Evolutionary conservation across 345 rosid genomes (phyloP), one percentile per base, ranked within the genome.

Genomic region (Eucalyptus marginata): DNA sequence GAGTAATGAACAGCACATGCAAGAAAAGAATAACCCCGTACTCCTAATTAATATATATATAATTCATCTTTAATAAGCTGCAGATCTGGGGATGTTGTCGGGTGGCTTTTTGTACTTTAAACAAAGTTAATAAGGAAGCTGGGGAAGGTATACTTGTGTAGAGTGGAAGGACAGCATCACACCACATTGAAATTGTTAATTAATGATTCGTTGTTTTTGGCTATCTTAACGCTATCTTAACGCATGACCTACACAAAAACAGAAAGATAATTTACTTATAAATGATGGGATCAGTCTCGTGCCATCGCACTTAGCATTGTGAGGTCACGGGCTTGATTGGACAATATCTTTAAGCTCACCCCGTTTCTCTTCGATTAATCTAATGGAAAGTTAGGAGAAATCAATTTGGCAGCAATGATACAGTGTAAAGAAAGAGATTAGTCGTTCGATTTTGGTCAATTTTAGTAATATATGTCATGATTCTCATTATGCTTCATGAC

Each of bases 1-100:
- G 47, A 11, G 84, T 50, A 88, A 90, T 90, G 91, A 90, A 91
- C 89, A 16, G 91, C 93, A 92, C 93, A 90, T 93, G 95, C 40
- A 89, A 90, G 88, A 58, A 62, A 90, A 86, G 92, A 87, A 92
- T 89, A 91, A 86, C 71, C 17, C 33, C 87, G 58, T 88, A 31
- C 59, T 58, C 52, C 54, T 56, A 86, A 86, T 40, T 29, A 31
- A 47, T 62, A 87, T 36, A 36, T 36, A 2, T 27, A 1, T 59
- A 54, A 17, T 46, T 56, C 16, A 50, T 40, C 80, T 49, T 87
- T 89, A 46, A 86, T 87, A 83, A 59, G 22, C 92, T 92, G 93
- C 91, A 90, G 89, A 90, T 50, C 93, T 91, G 92, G 92, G 89
- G 91, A 90, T 91, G 90, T 43, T 89, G 90, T 89, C 90, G 87